Conservation (phyloP, 257 asterid genomes). For the Coffea eugenioides region DNA sequence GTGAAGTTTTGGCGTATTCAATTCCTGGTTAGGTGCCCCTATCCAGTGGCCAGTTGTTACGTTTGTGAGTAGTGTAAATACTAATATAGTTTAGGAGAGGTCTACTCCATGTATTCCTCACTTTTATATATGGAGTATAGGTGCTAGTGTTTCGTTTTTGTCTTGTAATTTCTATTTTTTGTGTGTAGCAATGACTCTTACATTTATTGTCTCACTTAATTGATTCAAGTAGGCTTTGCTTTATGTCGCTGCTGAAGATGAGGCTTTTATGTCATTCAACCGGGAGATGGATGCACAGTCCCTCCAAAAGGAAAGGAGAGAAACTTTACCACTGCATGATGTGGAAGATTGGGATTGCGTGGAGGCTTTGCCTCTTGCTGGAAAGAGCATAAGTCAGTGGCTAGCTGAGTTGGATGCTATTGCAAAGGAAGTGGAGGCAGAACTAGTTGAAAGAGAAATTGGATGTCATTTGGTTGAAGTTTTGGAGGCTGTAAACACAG, state of each 20-base stretch:
- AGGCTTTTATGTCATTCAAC: slow-evolving; percentile 64
- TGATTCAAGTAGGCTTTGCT: slow-evolving; percentile 60
- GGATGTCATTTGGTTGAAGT: slow-evolving; percentile 81
- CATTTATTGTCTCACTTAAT: slow-evolving; percentile 3
- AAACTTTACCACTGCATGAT: slow-evolving; percentile 29
- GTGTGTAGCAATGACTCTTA: neutral
- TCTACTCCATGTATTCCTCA: neutral
- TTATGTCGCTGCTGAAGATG: slow-evolving; percentile 83
- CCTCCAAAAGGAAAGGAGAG: slow-evolving; percentile 56
- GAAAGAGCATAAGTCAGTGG: slow-evolving; percentile 75
- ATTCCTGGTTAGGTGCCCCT: neutral
- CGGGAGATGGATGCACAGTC: slow-evolving; percentile 65
- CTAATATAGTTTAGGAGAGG: neutral
- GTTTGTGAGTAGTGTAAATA: neutral
- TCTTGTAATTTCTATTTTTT: neutral
- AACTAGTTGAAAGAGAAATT: slow-evolving; percentile 72
- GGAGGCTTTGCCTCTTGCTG: slow-evolving; percentile 74
- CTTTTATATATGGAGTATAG: neutral
- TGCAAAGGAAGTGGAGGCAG: slow-evolving; percentile 89
- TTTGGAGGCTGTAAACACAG: slow-evolving; percentile 79
- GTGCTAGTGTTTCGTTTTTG: neutral
- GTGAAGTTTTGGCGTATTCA: neutral
- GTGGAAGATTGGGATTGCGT: slow-evolving; percentile 43
- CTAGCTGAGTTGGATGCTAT: slow-evolving; percentile 68
- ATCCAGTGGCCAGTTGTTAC: neutral